phyloP scores from a whole-genome alignment of 495 filamentous ascomycete genomes.

The Melanomma pulvis-pyrius region DNA sequence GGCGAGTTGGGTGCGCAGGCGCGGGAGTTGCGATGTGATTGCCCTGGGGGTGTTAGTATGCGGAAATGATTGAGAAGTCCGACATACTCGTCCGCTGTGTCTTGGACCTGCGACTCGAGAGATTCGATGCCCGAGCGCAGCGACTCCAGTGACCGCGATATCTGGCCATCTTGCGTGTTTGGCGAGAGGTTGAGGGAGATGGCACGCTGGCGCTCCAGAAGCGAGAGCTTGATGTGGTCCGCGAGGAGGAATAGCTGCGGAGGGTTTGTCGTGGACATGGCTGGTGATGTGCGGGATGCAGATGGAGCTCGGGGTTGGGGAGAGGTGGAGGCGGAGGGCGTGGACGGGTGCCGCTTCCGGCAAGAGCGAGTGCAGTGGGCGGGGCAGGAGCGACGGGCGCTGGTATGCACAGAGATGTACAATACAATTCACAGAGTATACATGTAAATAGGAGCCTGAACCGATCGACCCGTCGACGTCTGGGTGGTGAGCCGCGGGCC shows the following conservation, averaged over 20 bases:
- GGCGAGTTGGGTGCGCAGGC: constrained; percentile 55
- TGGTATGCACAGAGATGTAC: neutral
- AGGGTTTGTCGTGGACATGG: constrained; percentile 56
- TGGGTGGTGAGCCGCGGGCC: neutral
- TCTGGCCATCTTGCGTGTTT: constrained; percentile 84
- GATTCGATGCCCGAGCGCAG: constrained; percentile 80
- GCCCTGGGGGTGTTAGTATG: constrained; percentile 23
- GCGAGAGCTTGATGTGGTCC: constrained; percentile 77
- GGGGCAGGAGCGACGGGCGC: neutral
- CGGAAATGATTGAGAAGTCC: neutral
- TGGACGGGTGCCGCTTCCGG: neutral
- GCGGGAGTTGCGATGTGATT: constrained; percentile 39
- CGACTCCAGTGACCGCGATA: constrained; percentile 84
- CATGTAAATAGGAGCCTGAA: neutral
- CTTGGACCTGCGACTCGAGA: constrained; percentile 69
- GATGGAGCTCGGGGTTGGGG: neutral
- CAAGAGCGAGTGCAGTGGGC: neutral
- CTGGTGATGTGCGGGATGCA: constrained; percentile 7
- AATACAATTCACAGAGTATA: neutral
- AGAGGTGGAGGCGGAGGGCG: neutral
- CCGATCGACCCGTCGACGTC: too few relatives aligned
- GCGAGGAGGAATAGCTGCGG: constrained; percentile 71
- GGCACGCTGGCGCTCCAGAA: constrained; percentile 89
- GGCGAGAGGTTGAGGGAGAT: constrained; percentile 76
- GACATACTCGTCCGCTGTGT: constrained; percentile 59